Evolutionary conservation across 2,329 filamentous ascomycete species (phyloP), one percentile per base, ranked within the genome.

Genomic region (Lasiodiplodia theobromae): DNA sequence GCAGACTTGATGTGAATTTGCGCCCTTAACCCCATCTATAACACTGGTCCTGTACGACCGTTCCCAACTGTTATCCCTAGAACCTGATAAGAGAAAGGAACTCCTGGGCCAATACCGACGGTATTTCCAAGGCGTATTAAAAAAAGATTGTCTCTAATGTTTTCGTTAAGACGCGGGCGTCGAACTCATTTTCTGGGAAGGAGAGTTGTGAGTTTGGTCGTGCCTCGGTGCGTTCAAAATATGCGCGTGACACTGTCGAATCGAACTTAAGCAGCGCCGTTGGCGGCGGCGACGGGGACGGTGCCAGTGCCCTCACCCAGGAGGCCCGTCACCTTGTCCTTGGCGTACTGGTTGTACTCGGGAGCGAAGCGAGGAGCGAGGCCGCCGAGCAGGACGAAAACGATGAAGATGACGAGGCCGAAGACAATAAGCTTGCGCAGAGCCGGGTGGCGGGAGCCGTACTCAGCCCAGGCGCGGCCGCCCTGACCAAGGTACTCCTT

Each of bases 401-500:
- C 80, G 65, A 87, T 81, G 71, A 92, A 80, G 69, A 92, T 78
- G 23, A 87, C 85, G 31, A 86, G 81, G 64, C 85, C 87, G 70
- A 95, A 88, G 73, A 96, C 84, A 71, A 93, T 84, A 65, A 94
- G 80, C 83, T 95, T 94, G 82, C 94, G 92, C 75, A 92, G 85
- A 57, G 89, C 87, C 14, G 94, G 94, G 77, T 91, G 91, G 72
- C 86, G 86, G 74, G 88, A 88, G 69, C 94, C 94, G 74, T 96
- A 94, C 76, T 97, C 94, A 64, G 91, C 91, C 94, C 94, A 97
- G 70, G 90, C 87, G 78, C 93, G 91, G 77, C 86, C 86, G 67
- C 86, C 91, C 74, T 94, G 90, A 70, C 86, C 85, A 69, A 91
- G 82, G 79, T 95, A 93, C 77, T 91, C 91, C 86, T 91, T 94